Conservation (phyloP, 305 asterid genomes). For the Vinca major region DNA sequence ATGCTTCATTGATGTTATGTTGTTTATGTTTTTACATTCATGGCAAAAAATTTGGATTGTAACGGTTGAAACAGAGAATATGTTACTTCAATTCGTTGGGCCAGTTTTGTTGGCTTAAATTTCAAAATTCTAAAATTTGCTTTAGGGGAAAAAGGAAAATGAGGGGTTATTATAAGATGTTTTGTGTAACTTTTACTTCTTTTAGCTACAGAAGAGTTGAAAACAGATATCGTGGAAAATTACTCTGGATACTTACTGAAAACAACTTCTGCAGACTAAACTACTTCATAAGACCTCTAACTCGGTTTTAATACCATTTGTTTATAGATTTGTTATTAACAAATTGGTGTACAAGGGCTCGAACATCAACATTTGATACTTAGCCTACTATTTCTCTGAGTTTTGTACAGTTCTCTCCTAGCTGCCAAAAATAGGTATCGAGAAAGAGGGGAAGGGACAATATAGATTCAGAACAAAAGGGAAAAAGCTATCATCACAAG, state of each 20-base stretch:
- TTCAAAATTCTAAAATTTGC: neutral
- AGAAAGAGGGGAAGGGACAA: too few species aligned
- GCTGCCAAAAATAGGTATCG: too few species aligned
- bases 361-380: too few species aligned
- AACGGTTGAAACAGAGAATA: neutral
- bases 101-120: neutral
- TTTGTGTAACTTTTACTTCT: neutral
- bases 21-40: neutral
- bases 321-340: neutral
- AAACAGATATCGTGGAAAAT: too few species aligned
- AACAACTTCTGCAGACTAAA: neutral
- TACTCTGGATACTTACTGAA: neutral
- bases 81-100: neutral
- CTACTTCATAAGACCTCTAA: neutral
- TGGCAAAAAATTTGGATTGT: neutral
- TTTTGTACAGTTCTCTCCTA: too few species aligned
- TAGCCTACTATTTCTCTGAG: too few species aligned
- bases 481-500: too few species aligned
- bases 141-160: neutral
- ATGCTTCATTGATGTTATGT: neutral
- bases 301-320: neutral
- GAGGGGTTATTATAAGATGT: neutral
- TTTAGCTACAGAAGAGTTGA: too few species aligned
- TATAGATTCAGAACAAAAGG: too few species aligned
- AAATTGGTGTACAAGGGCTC: neutral